Evolutionary conservation across 106 monocot genomes (phyloP).

Genomic region (Posidonia australis): DNA sequence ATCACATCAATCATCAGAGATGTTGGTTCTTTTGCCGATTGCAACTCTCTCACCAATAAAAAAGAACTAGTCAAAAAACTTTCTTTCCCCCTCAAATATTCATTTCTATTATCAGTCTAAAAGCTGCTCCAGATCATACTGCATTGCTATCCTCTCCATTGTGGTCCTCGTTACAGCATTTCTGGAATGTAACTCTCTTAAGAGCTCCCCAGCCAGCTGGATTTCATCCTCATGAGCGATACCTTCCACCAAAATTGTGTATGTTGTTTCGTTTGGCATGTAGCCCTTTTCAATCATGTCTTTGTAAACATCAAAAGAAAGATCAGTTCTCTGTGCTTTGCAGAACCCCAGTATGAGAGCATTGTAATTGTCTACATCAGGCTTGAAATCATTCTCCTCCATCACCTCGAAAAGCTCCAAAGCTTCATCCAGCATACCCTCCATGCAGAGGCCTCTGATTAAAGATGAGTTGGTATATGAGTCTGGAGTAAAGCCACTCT

Average conservation of each 20-base stretch:
- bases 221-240: constrained; percentile 72
- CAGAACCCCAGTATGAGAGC: constrained; percentile 72
- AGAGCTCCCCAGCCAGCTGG: constrained; percentile 47
- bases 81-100: too few relatives aligned
- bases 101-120: constrained; percentile 4
- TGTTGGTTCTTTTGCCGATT: too few relatives aligned
- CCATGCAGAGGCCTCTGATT: constrained; percentile 71
- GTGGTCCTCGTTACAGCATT: constrained; percentile 38
- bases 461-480: constrained; percentile 61
- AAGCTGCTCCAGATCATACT: constrained; percentile 58
- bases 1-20: too few relatives aligned
- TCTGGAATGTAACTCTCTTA: constrained; percentile 47
- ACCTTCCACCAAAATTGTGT: constrained; percentile 66
- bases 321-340: constrained; percentile 68
- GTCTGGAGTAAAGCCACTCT: constrained; percentile 57
- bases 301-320: constrained; percentile 49
- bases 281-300: constrained; percentile 67
- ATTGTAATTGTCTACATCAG: constrained; percentile 78
- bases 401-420: constrained; percentile 59
- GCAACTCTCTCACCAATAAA: too few relatives aligned
- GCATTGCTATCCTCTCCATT: constrained; percentile 75
- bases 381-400: constrained; percentile 52
- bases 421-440: constrained; percentile 82
- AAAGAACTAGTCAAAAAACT: too few relatives aligned
- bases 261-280: constrained; percentile 65